phyloP scores from a whole-genome alignment of 768 basidiomycete genomes.

The Crepidotus variabilis region DNA sequence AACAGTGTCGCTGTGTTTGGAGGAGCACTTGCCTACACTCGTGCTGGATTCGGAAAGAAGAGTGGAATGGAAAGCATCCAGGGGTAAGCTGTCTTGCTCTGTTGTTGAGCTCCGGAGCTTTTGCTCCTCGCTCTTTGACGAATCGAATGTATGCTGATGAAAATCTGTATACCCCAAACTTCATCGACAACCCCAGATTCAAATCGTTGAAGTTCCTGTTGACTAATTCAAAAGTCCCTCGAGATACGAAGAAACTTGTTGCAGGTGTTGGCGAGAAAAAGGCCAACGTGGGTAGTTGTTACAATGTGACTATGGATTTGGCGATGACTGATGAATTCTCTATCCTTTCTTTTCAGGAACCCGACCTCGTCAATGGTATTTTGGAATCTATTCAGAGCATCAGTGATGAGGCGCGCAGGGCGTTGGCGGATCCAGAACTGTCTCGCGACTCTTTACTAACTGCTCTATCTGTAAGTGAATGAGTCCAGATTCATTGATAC shows the following conservation, averaged over 20 bases:
- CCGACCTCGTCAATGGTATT: conserved; percentile 77
- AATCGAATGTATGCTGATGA: neutral
- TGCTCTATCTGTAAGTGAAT: conserved; percentile 61
- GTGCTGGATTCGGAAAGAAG: conserved; percentile 71
- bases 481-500: conserved; percentile 4
- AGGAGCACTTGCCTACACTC: conserved; percentile 87
- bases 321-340: conserved; percentile 1
- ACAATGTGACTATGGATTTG: conserved; percentile 1
- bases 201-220: conserved; percentile 86
- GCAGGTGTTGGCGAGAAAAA: conserved; percentile 82
- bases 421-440: conserved; percentile 70
- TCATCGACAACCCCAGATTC: conserved; percentile 51
- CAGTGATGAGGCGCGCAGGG: conserved; percentile 74
- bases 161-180: conserved; percentile 2
- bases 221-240: conserved; percentile 88
- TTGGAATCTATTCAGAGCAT: conserved; percentile 81
- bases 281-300: conserved; percentile 41
- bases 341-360: conserved; percentile 51
- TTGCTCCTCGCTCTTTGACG: neutral
- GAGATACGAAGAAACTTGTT: conserved; percentile 93
- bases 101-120: conserved; percentile 3
- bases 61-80: conserved; percentile 83
- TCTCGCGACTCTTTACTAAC: conserved; percentile 61
- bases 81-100: conserved; percentile 52
- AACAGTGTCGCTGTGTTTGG: conserved; percentile 93